Evolutionary conservation across 2,329 filamentous ascomycete genomes (phyloP).

Genomic region (Verticillium zaregamsianum): DNA sequence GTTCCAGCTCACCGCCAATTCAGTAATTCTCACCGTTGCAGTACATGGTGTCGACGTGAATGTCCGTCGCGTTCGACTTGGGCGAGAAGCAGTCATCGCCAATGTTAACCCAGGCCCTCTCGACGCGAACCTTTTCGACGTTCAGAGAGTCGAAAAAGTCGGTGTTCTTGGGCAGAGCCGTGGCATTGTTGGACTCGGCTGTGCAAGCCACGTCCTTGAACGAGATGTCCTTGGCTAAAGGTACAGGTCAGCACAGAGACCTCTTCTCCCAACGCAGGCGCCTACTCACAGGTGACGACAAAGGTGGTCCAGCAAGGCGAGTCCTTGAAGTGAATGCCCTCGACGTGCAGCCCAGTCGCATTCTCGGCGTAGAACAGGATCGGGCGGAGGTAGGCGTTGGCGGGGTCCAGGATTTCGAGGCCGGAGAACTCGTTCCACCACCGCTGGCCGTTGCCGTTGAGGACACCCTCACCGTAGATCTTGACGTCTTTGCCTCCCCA

Average conservation of each 20-base stretch:
- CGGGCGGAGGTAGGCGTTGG: conserved; percentile 51
- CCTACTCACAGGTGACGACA: conserved; percentile 44
- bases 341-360: conserved; percentile 51
- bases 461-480: conserved; percentile 49
- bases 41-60: conserved; percentile 53
- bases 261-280: background rate
- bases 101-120: conserved; percentile 43
- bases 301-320: conserved; percentile 61
- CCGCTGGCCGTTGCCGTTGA: conserved; percentile 56
- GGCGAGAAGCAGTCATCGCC: conserved; percentile 63
- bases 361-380: conserved; percentile 59
- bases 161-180: conserved; percentile 59
- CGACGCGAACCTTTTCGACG: conserved; percentile 12
- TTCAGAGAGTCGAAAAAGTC: conserved; percentile 30
- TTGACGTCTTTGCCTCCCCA: conserved; percentile 64
- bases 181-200: conserved; percentile 53
- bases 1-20: too few species aligned
- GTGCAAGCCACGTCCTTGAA: conserved; percentile 52
- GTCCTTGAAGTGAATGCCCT: conserved; percentile 55
- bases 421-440: conserved; percentile 61
- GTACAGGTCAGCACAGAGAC: background rate
- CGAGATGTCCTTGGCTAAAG: conserved; percentile 40
- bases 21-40: conserved; percentile 40
- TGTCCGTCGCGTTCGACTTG: conserved; percentile 58
- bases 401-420: conserved; percentile 37